Base-by-base conservation (phyloP, 176 grass and related monocot species). In the Cenchrus fungigraminus region DNA sequence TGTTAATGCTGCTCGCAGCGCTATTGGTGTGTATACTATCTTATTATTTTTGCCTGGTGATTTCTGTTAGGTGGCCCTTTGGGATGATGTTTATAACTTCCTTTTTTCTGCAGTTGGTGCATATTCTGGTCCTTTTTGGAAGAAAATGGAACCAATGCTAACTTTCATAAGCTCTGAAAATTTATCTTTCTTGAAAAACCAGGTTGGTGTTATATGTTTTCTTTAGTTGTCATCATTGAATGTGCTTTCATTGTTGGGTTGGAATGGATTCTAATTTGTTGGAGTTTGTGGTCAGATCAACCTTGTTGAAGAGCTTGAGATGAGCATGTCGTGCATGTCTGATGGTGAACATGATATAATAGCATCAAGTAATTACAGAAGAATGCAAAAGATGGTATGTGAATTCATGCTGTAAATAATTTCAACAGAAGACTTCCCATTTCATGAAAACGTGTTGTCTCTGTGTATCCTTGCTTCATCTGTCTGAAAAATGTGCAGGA, bases 101-200 rank as follows among this genome's bases (percentile, higher is more conserved):
- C 9, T 64, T 52, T 47, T 72, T 77, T 82, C 28, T 71, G 83
- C 84, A 97, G 95, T 80, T 91, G 47, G 65, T 88, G 95, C 92
- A 73, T 91, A 89, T 72, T 89, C 82, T 45, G 85, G 92, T 3
- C 66, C 88, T 73, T 97, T 97, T 78, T 97, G 95, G 95, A 94
- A 94, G 84, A 94, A 91, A 83, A 94, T 97, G 95, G 95, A 97
- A 88, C 86, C 90, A 28, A 79, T 87, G 81, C 90, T 97, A 80
- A 86, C 88, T 82, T 89, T 85, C 69, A 64, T 85, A 79, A 86
- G 78, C 79, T 81, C 67, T 32, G 75, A 92, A 70, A 91, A 94
- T 85, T 65, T 89, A 42, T 72, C 86, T 77, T 97, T 89, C 76
- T 86, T 94, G 77, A 89, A 89, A 86, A 77, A 92, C 68, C 92